Evolutionary conservation across 345 rosid genomes (phyloP).

Genomic region (Chamaenerion angustifolium): DNA sequence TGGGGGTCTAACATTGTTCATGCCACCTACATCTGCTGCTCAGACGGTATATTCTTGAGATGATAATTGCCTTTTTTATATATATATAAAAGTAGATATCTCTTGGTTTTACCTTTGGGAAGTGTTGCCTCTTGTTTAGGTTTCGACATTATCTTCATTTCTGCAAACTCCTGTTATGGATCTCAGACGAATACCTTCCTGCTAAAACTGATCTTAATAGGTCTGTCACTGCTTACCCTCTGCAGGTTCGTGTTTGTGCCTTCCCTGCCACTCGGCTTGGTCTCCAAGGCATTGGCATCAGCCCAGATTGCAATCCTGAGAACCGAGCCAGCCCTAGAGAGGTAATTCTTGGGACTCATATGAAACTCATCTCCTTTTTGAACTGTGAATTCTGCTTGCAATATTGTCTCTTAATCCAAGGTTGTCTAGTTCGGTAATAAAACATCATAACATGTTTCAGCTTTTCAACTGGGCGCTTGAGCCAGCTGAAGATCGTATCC

Average conservation of each 20-base stretch:
- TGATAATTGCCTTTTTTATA: background rate
- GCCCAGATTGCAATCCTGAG: constrained; percentile 88
- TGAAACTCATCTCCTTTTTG: background rate
- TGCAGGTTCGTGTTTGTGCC: constrained; percentile 80
- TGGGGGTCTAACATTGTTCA: constrained; percentile 89
- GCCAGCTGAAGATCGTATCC: constrained; percentile 68
- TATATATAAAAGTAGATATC: no score
- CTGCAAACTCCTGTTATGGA: no score
- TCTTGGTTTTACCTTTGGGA: background rate
- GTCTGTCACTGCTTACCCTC: background rate
- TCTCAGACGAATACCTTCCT: no score
- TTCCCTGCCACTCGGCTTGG: constrained; percentile 51
- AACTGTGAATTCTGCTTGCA: background rate
- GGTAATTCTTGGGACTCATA: constrained; percentile 22
- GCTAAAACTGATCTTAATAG: no score
- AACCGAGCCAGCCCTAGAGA: constrained; percentile 54
- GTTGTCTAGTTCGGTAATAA: no score
- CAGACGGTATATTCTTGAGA: constrained; percentile 43
- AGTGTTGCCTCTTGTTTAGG: no score
- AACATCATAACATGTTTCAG: no score
- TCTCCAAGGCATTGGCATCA: constrained; percentile 65
- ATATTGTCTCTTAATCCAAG: no score
- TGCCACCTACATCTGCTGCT: constrained; percentile 93
- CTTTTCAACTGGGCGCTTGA: constrained; percentile 87
- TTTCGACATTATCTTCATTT: no score